Evolutionary conservation across 495 filamentous ascomycete species (phyloP).

Genomic region (Darksidea phi): DNA sequence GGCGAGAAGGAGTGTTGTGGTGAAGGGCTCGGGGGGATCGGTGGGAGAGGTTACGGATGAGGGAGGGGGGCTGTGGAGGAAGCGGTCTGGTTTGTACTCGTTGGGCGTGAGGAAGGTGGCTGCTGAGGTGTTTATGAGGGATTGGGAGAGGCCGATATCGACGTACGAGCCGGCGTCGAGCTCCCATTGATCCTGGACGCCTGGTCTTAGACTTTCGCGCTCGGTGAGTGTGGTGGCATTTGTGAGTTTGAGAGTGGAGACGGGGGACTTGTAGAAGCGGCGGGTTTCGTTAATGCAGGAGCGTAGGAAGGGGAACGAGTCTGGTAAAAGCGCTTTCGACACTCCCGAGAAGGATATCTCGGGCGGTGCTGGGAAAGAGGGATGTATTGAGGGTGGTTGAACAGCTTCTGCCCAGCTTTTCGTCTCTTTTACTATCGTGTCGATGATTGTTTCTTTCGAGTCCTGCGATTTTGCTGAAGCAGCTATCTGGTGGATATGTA

Average conservation of each 20-base stretch:
- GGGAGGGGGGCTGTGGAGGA: constrained; percentile 6
- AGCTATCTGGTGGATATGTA: constrained; percentile 50
- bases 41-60: neutral
- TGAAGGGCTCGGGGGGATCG: neutral
- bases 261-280: constrained; percentile 18
- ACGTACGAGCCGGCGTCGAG: constrained; percentile 19
- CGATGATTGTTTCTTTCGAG: constrained; percentile 34
- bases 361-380: constrained; percentile 54
- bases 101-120: constrained; percentile 15
- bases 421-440: constrained; percentile 56
- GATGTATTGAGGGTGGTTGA: constrained; percentile 50
- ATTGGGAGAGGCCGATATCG: constrained; percentile 24
- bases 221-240: constrained; percentile 17
- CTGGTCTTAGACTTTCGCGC: neutral
- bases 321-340: constrained; percentile 39
- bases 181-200: constrained; percentile 5
- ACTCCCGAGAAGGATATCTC: constrained; percentile 6
- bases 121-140: constrained; percentile 25
- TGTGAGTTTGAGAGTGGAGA: constrained; percentile 1
- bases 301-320: constrained; percentile 44
- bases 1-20: constrained; percentile 10
- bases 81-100: constrained; percentile 23
- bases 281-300: constrained; percentile 23
- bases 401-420: constrained; percentile 47
- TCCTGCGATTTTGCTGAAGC: neutral